Evolutionary conservation across 2,329 filamentous ascomycete genomes (phyloP).

Genomic region (Curvularia sp.): DNA sequence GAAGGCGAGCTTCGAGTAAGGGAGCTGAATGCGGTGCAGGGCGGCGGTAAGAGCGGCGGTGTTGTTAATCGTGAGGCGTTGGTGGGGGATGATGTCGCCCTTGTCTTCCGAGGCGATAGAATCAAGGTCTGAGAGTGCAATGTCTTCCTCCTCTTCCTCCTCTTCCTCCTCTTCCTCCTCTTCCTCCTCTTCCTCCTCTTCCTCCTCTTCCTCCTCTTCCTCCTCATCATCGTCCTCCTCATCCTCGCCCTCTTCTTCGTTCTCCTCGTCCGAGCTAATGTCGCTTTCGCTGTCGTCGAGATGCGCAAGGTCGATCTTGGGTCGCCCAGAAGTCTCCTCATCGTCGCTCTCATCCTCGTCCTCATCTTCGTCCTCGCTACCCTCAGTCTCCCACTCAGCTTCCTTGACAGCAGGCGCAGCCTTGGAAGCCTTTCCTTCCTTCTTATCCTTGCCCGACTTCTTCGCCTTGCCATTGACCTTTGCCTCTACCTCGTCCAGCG

Average conservation of each 20-base stretch:
- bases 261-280: constrained; percentile 45
- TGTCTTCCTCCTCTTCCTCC: constrained; percentile 69
- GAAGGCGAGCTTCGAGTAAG: constrained; percentile 75
- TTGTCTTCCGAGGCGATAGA: constrained; percentile 79
- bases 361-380: constrained; percentile 37
- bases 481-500: constrained; percentile 37
- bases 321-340: constrained; percentile 36
- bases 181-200: constrained; percentile 62
- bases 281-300: constrained; percentile 53
- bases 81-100: constrained; percentile 86
- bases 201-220: constrained; percentile 67
- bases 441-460: constrained; percentile 43
- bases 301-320: constrained; percentile 37
- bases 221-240: constrained; percentile 28
- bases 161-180: constrained; percentile 62
- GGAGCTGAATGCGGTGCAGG: constrained; percentile 78
- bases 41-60: constrained; percentile 81
- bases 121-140: constrained; percentile 86
- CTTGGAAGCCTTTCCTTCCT: constrained; percentile 36
- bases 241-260: constrained; percentile 45
- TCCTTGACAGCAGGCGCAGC: constrained; percentile 33
- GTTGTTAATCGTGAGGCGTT: constrained; percentile 97
- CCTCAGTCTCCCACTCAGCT: constrained; percentile 43
- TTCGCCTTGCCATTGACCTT: constrained; percentile 42
- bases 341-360: constrained; percentile 49